Conservation (phyloP, 2,329 filamentous ascomycete genomes). For the Cytospora chrysosperma region DNA sequence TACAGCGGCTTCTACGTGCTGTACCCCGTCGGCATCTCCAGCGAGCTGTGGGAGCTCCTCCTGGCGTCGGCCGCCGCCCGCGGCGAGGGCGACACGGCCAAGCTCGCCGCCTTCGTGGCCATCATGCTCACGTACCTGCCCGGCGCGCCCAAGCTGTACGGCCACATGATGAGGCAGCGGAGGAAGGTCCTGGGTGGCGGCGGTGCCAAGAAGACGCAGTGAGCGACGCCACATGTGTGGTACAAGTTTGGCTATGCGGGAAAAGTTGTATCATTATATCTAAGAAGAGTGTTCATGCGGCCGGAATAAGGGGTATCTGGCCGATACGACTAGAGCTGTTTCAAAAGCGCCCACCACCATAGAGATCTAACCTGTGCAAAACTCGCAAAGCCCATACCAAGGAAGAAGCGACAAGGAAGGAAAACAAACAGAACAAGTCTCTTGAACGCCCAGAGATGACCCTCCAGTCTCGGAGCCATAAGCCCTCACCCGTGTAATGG, state of each 20-base stretch:
- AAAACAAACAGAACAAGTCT: not conserved
- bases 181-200: slow-evolving; percentile 69
- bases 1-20: slow-evolving; percentile 93
- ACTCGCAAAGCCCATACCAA: slow-evolving; percentile 11
- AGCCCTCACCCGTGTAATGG: not conserved
- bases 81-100: slow-evolving; percentile 27
- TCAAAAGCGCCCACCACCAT: not conserved
- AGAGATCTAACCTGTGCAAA: slow-evolving; percentile 5
- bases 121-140: slow-evolving; percentile 27
- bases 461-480: not conserved
- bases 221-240: slow-evolving; percentile 24
- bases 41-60: slow-evolving; percentile 81
- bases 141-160: slow-evolving; percentile 81
- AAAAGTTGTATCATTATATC: not conserved
- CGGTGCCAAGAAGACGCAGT: slow-evolving; percentile 44
- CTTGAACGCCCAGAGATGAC: not conserved
- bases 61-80: slow-evolving; percentile 61
- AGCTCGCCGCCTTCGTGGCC: slow-evolving; percentile 25
- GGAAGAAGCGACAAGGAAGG: not conserved
- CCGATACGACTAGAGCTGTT: not conserved
- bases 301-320: slow-evolving; percentile 17
- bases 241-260: not conserved
- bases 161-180: slow-evolving; percentile 92
- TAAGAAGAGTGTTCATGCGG: not conserved
- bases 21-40: slow-evolving; percentile 87